phyloP scores from a whole-genome alignment of 2,329 filamentous ascomycete genomes.

The Cladosporium sp. region DNA sequence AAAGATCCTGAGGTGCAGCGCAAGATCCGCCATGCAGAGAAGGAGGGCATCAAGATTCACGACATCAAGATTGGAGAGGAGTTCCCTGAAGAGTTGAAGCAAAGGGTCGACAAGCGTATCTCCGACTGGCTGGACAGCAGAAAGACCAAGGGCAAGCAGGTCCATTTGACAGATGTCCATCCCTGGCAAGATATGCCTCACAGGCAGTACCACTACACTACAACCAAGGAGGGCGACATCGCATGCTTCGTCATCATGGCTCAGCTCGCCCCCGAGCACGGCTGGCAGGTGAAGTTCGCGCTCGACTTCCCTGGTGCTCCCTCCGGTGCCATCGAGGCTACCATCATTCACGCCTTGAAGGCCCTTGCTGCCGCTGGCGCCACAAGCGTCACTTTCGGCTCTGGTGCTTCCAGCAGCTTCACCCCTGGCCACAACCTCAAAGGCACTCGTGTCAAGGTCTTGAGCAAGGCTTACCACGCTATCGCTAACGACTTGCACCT shows the following conservation, averaged over 20 bases:
- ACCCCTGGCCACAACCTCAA: constrained; percentile 76
- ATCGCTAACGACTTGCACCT: constrained; percentile 77
- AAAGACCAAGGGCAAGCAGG: constrained; percentile 66
- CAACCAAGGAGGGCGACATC: constrained; percentile 67
- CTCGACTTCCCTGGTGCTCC: constrained; percentile 85
- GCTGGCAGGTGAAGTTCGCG: constrained; percentile 95
- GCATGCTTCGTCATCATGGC: constrained; percentile 76
- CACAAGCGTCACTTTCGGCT: constrained; percentile 76
- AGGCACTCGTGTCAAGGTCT: constrained; percentile 73
- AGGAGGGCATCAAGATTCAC: constrained; percentile 76
- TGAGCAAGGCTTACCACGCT: constrained; percentile 77
- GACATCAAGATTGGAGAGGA: constrained; percentile 64
- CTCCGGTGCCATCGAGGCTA: constrained; percentile 80
- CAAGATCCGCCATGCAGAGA: constrained; percentile 76
- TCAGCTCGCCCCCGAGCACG: constrained; percentile 73
- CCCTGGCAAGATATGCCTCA: constrained; percentile 84
- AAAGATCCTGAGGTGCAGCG: constrained; percentile 63
- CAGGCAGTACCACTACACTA: constrained; percentile 78
- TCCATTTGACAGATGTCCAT: constrained; percentile 83
- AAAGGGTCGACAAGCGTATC: constrained; percentile 68
- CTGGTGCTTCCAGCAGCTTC: constrained; percentile 70
- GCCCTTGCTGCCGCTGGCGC: constrained; percentile 55
- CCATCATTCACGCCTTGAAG: constrained; percentile 69
- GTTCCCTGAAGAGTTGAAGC: constrained; percentile 61
- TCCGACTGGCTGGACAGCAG: constrained; percentile 74